phyloP scores from a whole-genome alignment of 192 early-diverging fungal genomes.

The Rhizophagus clarus region DNA sequence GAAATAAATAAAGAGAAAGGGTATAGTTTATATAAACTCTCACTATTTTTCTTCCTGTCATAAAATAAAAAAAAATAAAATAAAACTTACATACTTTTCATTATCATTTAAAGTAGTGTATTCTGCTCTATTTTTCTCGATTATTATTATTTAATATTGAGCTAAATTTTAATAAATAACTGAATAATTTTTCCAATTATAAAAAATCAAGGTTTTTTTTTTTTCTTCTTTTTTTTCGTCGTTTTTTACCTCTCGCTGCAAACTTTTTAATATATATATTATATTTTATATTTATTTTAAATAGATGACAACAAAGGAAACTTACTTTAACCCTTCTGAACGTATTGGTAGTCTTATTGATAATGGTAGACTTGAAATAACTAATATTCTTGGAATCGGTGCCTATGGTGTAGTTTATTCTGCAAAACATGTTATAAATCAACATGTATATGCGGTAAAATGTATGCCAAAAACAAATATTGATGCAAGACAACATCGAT shows the following conservation, averaged over 20 bases:
- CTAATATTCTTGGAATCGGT: constrained; percentile 66
- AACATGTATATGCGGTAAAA: constrained; percentile 69
- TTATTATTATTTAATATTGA: not conserved
- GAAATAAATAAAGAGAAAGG: not conserved
- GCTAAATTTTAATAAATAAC: not conserved
- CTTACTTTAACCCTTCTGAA: constrained; percentile 29
- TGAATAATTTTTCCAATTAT: not conserved
- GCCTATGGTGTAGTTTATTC: constrained; percentile 79
- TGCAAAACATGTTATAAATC: constrained; percentile 59
- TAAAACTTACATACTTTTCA: not conserved
- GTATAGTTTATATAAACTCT: not conserved
- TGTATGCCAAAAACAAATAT: constrained; percentile 66
- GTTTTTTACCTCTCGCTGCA: not conserved
- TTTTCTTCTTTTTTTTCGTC: not conserved
- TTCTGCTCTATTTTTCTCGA: not conserved
- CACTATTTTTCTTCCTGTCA: no score
- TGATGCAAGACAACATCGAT: constrained; percentile 55
- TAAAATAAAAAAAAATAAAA: no score
- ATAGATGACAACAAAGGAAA: not conserved
- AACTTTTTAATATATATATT: not conserved
- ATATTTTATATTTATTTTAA: no score
- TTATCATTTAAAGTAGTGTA: not conserved
- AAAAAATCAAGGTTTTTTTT: not conserved
- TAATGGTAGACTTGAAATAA: constrained; percentile 42
- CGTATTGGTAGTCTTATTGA: constrained; percentile 41